Base-by-base conservation (phyloP, 306 rosid species). In the Trifolium dubium region DNA sequence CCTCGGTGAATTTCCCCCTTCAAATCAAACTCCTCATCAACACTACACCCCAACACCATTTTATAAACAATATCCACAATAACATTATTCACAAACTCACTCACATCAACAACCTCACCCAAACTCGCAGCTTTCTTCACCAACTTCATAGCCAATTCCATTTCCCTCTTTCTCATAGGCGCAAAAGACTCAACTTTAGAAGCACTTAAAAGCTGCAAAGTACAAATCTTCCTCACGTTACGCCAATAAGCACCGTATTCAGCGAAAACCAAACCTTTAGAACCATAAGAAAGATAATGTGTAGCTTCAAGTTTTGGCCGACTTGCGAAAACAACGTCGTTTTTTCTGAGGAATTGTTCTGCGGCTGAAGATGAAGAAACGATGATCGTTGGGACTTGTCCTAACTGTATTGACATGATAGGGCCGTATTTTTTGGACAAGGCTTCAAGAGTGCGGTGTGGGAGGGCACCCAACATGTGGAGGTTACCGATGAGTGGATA, bases 181-280 rank as follows among this genome's bases (percentile, higher is more conserved):
- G 56, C 69, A 41, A 72, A 72, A 1, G 31, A 6, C 8, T 77
- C 79, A 49, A 77, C 75, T 13, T 71, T 81, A 3, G 85, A 72
- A 4, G 76, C 2, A 30, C 53, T 23, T 0, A 85, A 34, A 49
- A 85, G 80, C 2, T 79, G 82, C 15, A 56, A 8, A 1, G 60
- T 69, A 28, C 86, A 76, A 2, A 82, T 0, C 44, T 85, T 85
- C 55, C 77, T 82, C 44, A 76, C 2, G 59, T 47, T 55, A 39
- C 83, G 81, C 85, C 81, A 81, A 60, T 85, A 85, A 0, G 85
- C 12, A 18, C 85, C 83, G 9, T 76, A 81, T 29, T 71, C 54
- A 15, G 63, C 0, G 8, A 67, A 72, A 3, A 0, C 55, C 14
- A 81, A 0, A 2, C 85, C 88, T 44, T 81, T 78, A 11, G 76